Evolutionary conservation across 1,284 basidiomycete genomes (phyloP).

Genomic region (Sanguinoderma infundibulare): DNA sequence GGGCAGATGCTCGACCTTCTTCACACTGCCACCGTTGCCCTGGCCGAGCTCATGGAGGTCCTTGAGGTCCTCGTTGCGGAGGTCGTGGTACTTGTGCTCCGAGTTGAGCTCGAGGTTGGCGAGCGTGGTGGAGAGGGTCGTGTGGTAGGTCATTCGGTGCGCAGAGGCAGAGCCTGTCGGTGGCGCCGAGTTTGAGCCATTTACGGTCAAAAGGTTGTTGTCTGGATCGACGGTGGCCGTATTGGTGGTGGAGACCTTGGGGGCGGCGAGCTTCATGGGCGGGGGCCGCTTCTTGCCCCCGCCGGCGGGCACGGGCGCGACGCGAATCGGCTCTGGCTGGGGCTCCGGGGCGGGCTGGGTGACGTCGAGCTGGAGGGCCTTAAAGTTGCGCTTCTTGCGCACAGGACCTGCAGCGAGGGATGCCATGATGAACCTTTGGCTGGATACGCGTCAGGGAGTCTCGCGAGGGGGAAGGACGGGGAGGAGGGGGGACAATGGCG

Average conservation of each 20-base stretch:
- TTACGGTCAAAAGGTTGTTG: conserved; percentile 42
- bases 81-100: conserved; percentile 70
- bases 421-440: conserved; percentile 13
- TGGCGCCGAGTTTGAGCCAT: conserved; percentile 45
- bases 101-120: conserved; percentile 77
- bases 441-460: not conserved
- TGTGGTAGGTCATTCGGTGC: conserved; percentile 68
- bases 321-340: conserved; percentile 44
- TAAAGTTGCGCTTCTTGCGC: conserved; percentile 84
- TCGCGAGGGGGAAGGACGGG: not conserved
- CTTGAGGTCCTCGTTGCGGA: conserved; percentile 83
- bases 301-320: conserved; percentile 36
- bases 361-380: conserved; percentile 70
- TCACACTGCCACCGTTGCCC: conserved; percentile 98
- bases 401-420: conserved; percentile 42
- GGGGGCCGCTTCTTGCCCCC: conserved; percentile 65
- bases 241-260: conserved; percentile 47
- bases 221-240: conserved; percentile 43
- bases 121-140: conserved; percentile 73
- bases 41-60: conserved; percentile 90
- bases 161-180: conserved; percentile 44
- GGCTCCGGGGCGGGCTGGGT: conserved; percentile 46
- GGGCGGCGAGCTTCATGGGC: conserved; percentile 58
- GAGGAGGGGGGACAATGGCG: conserved; percentile 3
- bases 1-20: conserved; percentile 92